Base-by-base conservation (phyloP, 495 filamentous ascomycete species). In the Pseudevernia furfuracea region DNA sequence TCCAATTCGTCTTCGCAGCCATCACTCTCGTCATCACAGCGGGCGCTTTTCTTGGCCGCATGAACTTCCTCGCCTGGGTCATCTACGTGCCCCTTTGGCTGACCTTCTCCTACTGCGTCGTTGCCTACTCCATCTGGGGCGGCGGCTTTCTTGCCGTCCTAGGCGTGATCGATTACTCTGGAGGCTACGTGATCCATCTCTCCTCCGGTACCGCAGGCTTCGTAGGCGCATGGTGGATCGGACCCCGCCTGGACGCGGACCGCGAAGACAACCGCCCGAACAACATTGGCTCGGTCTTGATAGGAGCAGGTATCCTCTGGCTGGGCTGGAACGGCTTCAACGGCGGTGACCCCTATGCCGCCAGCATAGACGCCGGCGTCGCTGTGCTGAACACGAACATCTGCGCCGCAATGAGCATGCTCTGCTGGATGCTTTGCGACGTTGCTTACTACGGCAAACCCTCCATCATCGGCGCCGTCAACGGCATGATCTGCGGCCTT, bases 241-340 rank as follows among this genome's bases (percentile, higher is more conserved):
- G 81, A 4, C 80, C 80, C 7, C 77, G 81, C n/a, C 68, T 81
- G 8, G 71, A 76, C 55, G 64, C 74, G 15, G 81, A 84, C 67
- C 76, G 77, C 23, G 80, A 82, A 37, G 77, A 78, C 61, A 78
- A 78, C 64, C 73, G 71, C 23, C 81, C 81, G 1, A 82, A 82
- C 74, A 84, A 82, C 67, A 74, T 82, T 55, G 64, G 79, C 19
- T 73, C 78, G 36, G 76, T 81, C 67, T 65, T 84, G 37, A 74
- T 80, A 36, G 81, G 81, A 41, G 80, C 80, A 4, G 81, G 81
- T 37, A 80, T 84, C 43, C 76, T 84, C n/a, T 84, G 81, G 81
- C 74, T 81, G 38, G 81, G 81, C 69, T 84, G 81, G 81, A 82
- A 82, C 72, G 81, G 81, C 37, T 84, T 84, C 76, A 83, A 84